Conservation (phyloP, 2,329 filamentous ascomycete species). For the Calonectria pseudoreteaudii region DNA sequence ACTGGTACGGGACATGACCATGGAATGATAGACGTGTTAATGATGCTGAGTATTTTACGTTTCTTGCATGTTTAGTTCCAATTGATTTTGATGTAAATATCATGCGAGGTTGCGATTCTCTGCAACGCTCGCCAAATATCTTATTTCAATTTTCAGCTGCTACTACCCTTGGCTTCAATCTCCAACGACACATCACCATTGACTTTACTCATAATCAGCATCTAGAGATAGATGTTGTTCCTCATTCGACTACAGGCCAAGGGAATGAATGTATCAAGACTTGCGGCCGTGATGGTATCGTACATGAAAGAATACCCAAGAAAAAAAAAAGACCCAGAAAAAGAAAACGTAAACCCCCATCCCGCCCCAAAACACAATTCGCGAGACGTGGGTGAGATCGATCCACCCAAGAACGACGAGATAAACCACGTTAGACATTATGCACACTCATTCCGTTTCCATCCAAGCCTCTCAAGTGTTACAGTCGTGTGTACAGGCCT, state of each 20-base stretch:
- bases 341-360: neutral
- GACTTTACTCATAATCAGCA: neutral
- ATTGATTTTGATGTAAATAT: neutral
- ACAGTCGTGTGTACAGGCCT: too few relatives aligned
- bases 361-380: constrained; percentile 7
- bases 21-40: constrained; percentile 19
- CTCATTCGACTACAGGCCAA: constrained; percentile 8
- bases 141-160: neutral
- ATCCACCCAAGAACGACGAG: neutral
- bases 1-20: neutral
- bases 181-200: neutral
- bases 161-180: neutral
- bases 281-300: constrained; percentile 26
- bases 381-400: neutral
- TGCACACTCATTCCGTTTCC: neutral
- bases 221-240: neutral
- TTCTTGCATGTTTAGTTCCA: neutral
- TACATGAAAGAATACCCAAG: constrained; percentile 20
- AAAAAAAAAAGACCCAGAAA: constrained; percentile 13
- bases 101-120: neutral
- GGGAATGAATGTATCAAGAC: constrained; percentile 11
- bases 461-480: neutral
- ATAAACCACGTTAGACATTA: neutral
- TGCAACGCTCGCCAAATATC: neutral
- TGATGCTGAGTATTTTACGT: neutral